Conservation (phyloP, 257 asterid species). For the Agastache rugosa region DNA sequence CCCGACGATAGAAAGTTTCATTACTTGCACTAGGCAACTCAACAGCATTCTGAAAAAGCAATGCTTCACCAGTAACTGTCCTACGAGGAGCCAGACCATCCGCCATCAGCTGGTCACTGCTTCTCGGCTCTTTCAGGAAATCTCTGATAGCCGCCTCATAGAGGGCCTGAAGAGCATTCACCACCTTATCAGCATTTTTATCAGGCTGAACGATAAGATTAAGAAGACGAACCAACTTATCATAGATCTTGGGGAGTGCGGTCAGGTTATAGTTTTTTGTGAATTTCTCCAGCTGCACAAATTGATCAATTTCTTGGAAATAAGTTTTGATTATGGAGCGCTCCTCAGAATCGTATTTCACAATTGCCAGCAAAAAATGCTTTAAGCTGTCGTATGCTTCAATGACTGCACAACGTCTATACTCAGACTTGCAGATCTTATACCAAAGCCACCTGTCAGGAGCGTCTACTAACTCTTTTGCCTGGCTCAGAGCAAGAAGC, state of each 20-base stretch:
- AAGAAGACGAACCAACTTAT: constrained; percentile 78
- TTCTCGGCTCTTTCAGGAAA: constrained; percentile 76
- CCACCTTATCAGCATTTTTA: constrained; percentile 68
- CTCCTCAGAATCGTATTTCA: constrained; percentile 78
- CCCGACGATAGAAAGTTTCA: constrained; percentile 83
- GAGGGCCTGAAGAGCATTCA: constrained; percentile 95
- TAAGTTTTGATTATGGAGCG: constrained; percentile 77
- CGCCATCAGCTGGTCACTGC: constrained; percentile 74
- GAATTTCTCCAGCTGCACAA: constrained; percentile 80
- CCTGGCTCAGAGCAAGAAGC: constrained; percentile 94
- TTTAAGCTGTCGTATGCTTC: constrained; percentile 87
- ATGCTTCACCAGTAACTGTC: constrained; percentile 57
- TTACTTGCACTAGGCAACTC: constrained; percentile 72
- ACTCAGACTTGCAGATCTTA: constrained; percentile 86
- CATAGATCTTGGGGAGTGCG: constrained; percentile 74
- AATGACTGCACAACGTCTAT: constrained; percentile 90
- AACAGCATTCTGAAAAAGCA: constrained; percentile 85
- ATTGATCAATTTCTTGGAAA: constrained; percentile 89
- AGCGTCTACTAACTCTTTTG: constrained; percentile 94
- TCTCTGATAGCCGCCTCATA: constrained; percentile 94
- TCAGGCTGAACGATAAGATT: constrained; percentile 69
- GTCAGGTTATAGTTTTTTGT: constrained; percentile 72
- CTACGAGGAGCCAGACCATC: constrained; percentile 91
- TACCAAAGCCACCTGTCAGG: constrained; percentile 97
- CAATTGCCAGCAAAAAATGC: constrained; percentile 76